These are phyloP conservation scores for Pseudogymnoascus sp. DNA, from an alignment of 2,329 filamentous ascomycete species.

Conservation along the genomic window DNA sequence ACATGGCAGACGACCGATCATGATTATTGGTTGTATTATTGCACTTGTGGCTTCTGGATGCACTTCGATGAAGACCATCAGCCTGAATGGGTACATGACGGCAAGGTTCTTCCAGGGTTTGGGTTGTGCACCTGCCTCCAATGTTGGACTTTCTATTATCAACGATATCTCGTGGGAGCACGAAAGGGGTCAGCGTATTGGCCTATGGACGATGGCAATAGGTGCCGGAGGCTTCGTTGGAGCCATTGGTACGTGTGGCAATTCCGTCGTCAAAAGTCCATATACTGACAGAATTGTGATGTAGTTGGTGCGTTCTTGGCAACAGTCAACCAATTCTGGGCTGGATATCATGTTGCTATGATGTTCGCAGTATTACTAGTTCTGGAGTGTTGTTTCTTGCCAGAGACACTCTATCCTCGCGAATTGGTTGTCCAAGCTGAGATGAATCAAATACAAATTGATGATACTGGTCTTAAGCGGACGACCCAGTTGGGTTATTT, in stretches of 20 bases:
- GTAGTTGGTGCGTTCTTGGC: slow-evolving; percentile 43
- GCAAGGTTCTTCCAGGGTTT: slow-evolving; percentile 50
- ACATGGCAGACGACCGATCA: slow-evolving; percentile 41
- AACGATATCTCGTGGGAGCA: slow-evolving; percentile 49
- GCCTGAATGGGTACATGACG: slow-evolving; percentile 45
- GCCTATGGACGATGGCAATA: slow-evolving; percentile 48
- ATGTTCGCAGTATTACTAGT: slow-evolving; percentile 40
- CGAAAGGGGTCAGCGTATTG: slow-evolving; percentile 45
- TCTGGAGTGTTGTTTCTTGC: slow-evolving; percentile 41
- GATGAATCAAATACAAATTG: not conserved
- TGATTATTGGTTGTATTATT: slow-evolving; percentile 34
- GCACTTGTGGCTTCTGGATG: slow-evolving; percentile 29
- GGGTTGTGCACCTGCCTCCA: slow-evolving; percentile 44
- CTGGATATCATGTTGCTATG: slow-evolving; percentile 46
- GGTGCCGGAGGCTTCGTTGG: slow-evolving; percentile 43
- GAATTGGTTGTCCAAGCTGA: slow-evolving; percentile 7
- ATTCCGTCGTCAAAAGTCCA: not conserved
- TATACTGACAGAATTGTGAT: slow-evolving; percentile 13
- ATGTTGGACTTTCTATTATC: slow-evolving; percentile 45
- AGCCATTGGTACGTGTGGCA: slow-evolving; percentile 31
- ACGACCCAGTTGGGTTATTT: slow-evolving; percentile 19
- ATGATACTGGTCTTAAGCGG: not conserved
- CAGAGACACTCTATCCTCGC: slow-evolving; percentile 48
- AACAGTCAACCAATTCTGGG: slow-evolving; percentile 39
- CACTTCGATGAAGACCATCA: slow-evolving; percentile 27